Evolutionary conservation across 495 filamentous ascomycete genomes (phyloP).

Genomic region (Neurospora tetrasperma): DNA sequence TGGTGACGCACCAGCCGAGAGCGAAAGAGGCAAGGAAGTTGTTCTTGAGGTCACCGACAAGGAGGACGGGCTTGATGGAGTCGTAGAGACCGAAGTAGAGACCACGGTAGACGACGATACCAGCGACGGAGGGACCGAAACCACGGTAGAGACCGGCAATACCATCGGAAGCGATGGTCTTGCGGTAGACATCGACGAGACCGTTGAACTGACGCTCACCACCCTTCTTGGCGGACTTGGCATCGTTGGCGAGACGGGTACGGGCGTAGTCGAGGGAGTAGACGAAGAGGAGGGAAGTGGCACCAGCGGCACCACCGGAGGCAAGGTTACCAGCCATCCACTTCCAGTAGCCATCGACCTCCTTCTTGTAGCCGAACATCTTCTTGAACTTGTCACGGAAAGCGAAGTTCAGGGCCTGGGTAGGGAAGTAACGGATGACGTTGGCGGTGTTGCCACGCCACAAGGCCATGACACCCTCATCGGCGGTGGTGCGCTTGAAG

Average conservation of each 20-base stretch:
- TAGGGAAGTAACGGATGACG: constrained; percentile 99
- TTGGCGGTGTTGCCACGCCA: constrained; percentile 99
- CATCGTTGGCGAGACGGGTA: constrained; percentile 99
- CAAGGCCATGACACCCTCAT: constrained; percentile 77
- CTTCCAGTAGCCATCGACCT: constrained; percentile 93
- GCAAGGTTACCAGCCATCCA: constrained; percentile 99
- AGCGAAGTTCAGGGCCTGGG: constrained; percentile 98
- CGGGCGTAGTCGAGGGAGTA: constrained; percentile 99
- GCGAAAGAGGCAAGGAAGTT: constrained; percentile 98
- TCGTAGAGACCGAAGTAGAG: constrained; percentile 99
- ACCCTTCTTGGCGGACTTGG: constrained; percentile 90
- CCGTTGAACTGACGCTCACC: constrained; percentile 99
- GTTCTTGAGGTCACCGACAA: constrained; percentile 82
- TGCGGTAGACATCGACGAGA: constrained; percentile 98
- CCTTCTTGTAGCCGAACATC: constrained; percentile 99
- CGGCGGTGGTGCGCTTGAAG: constrained; percentile 76
- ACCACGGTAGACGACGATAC: constrained; percentile 99
- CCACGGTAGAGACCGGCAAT: constrained; percentile 99
- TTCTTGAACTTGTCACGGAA: constrained; percentile 99
- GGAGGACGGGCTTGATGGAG: constrained; percentile 97
- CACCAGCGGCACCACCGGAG: constrained; percentile 99
- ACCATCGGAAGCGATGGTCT: constrained; percentile 97
- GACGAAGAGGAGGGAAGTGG: constrained; percentile 99
- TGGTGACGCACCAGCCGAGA: constrained; percentile 98
- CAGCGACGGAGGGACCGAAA: constrained; percentile 97